phyloP scores from a whole-genome alignment of 306 rosid genomes.

The Inga laurina region DNA sequence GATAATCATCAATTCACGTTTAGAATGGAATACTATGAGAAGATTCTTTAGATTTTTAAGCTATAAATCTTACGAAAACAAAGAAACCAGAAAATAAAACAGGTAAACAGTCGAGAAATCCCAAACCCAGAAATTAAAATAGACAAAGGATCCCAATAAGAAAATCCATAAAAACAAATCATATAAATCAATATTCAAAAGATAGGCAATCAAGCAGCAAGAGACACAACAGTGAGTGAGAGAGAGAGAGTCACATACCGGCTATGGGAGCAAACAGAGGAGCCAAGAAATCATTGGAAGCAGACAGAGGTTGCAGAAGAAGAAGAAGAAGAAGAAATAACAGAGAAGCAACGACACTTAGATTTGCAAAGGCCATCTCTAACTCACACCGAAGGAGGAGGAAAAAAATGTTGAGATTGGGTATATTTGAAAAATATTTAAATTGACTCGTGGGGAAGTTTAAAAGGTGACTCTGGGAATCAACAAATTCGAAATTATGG shows the following conservation, averaged over 20 bases:
- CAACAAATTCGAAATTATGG: background rate
- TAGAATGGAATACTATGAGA: slow-evolving; percentile 1
- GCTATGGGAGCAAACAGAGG: slow-evolving; percentile 64
- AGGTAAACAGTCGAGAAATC: background rate
- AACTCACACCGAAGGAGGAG: background rate
- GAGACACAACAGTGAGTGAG: background rate
- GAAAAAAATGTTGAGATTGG: background rate
- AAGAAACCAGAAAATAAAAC: background rate
- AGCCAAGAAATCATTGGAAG: slow-evolving; percentile 45
- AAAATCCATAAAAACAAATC: slow-evolving; percentile 6
- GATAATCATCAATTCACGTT: slow-evolving; percentile 22
- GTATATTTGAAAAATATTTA: background rate
- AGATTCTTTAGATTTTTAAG: background rate
- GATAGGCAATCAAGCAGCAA: background rate
- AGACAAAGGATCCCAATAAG: background rate
- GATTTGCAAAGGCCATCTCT: slow-evolving; percentile 51
- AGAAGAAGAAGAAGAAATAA: slow-evolving; percentile 32
- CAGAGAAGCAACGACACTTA: slow-evolving; percentile 30
- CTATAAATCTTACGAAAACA: background rate
- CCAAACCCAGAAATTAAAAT: slow-evolving; percentile 15
- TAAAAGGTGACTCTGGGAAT: background rate
- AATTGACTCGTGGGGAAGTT: slow-evolving; percentile 8
- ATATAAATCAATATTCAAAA: background rate
- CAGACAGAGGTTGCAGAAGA: slow-evolving; percentile 39
- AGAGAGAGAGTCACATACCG: slow-evolving; percentile 47